A percentile compares a stretch with the other conserved stretches of the same genome.
Conservation (phyloP, 2,329 filamentous ascomycete genomes). For the Colletotrichum australisinense region DNA sequence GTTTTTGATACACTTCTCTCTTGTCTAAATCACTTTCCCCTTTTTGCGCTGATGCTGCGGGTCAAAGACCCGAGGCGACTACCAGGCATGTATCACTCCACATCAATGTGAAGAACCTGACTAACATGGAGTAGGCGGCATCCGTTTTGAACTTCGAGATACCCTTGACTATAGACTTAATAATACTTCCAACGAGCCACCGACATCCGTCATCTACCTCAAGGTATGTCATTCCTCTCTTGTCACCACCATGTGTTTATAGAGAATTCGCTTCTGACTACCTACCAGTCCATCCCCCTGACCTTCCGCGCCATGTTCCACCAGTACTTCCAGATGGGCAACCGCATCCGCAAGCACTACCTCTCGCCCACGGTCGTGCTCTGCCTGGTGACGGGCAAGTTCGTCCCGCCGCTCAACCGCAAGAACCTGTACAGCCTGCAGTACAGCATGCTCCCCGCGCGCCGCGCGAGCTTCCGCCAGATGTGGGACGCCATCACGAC, state of each 20-base stretch:
- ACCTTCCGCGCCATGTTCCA: conserved; percentile 95
- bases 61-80: conserved; percentile 92
- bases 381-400: conserved; percentile 88
- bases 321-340: conserved; percentile 95
- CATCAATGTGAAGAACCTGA: conserved; percentile 58
- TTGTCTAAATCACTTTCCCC: conserved; percentile 95
- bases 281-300: conserved; percentile 81
- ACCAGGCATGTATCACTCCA: conserved; percentile 69
- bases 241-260: background rate
- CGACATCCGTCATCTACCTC: conserved; percentile 86
- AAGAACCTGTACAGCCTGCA: conserved; percentile 96
- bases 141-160: conserved; percentile 90
- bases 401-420: conserved; percentile 94
- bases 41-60: conserved; percentile 96
- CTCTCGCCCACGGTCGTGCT: conserved; percentile 88
- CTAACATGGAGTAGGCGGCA: conserved; percentile 67
- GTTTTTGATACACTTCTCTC: conserved; percentile 91
- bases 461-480: conserved; percentile 82
- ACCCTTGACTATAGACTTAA: conserved; percentile 64
- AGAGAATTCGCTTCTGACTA: conserved; percentile 7
- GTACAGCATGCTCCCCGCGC: conserved; percentile 95
- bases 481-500: conserved; percentile 82
- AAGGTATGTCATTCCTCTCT: conserved; percentile 66
- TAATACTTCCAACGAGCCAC: conserved; percentile 58
- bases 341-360: conserved; percentile 95